Evolutionary conservation across 495 filamentous ascomycete genomes (phyloP).

Genomic region (Aspergillus olivimuriae): DNA sequence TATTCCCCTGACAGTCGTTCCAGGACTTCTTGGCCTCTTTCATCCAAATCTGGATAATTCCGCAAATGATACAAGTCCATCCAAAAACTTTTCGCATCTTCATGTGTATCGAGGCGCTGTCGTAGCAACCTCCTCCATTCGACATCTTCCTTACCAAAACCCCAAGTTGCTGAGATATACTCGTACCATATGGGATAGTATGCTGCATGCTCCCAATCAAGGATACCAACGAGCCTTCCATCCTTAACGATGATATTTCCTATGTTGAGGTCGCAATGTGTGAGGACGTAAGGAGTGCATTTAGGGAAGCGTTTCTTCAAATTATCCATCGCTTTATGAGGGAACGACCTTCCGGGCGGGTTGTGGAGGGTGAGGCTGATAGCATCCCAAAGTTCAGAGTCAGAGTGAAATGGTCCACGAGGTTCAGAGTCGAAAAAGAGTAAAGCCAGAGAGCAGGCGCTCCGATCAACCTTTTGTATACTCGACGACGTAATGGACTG

Average conservation of each 20-base stretch:
- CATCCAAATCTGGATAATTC: conserved; percentile 12
- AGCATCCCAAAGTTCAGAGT: conserved; percentile 20
- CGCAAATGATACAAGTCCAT: conserved; percentile 8
- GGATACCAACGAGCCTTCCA: conserved; percentile 18
- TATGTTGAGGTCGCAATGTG: conserved; percentile 27
- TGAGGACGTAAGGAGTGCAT: conserved; percentile 21
- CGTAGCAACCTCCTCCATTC: conserved; percentile 11
- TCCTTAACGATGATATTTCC: conserved; percentile 27
- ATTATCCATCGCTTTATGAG: conserved; percentile 11
- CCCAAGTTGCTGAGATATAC: conserved; percentile 12
- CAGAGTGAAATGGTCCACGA: conserved; percentile 18
- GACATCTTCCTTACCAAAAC: conserved; percentile 7
- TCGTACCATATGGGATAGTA: conserved; percentile 24
- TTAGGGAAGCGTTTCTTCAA: conserved; percentile 18
- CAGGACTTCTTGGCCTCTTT: conserved; percentile 7
- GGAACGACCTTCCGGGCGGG: too few relatives aligned
- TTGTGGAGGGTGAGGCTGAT: conserved; percentile 9
- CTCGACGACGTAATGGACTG: conserved; percentile 18
- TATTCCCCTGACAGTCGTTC: too few relatives aligned
- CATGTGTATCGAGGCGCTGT: conserved; percentile 7
- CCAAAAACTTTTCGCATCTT: conserved; percentile 10
- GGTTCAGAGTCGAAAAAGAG: conserved; percentile 15
- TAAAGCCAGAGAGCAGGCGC: conserved; percentile 18
- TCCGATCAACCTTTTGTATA: conserved; percentile 18
- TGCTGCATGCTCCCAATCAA: conserved; percentile 26